phyloP scores from a whole-genome alignment of 495 filamentous ascomycete genomes.

The Saxophila tyrrhenica region DNA sequence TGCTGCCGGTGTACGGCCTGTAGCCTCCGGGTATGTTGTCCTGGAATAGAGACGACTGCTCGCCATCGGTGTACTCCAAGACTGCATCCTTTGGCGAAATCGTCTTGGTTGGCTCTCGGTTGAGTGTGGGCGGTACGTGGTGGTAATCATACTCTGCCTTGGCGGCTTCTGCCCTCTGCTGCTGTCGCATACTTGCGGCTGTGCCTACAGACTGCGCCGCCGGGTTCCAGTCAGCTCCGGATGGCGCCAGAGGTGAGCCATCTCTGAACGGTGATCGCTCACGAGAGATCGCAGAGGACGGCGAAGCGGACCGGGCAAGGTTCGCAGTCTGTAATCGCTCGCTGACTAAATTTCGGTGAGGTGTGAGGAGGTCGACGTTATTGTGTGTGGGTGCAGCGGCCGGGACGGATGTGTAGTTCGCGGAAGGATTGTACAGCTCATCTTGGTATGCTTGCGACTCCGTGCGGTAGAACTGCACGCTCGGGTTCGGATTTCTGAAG shows the following conservation, averaged over 20 bases:
- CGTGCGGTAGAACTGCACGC: constrained; percentile 59
- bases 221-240: constrained; percentile 4
- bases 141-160: constrained; percentile 34
- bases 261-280: constrained; percentile 76
- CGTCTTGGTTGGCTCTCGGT: constrained; percentile 58
- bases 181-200: constrained; percentile 47
- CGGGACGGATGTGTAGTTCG: constrained; percentile 36
- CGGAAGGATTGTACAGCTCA: constrained; percentile 63
- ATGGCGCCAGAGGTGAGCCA: constrained; percentile 51
- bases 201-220: constrained; percentile 32
- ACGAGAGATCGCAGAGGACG: constrained; percentile 38
- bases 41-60: constrained; percentile 61
- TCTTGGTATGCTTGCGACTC: constrained; percentile 78
- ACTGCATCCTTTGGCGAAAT: constrained; percentile 94
- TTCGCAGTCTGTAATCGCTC: constrained; percentile 51
- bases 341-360: constrained; percentile 54
- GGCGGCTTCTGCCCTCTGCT: constrained; percentile 48
- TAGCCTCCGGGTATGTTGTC: constrained; percentile 30
- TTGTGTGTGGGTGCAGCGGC: constrained; percentile 27
- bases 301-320: constrained; percentile 11
- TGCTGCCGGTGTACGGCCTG: constrained; percentile 26
- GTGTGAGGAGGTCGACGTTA: constrained; percentile 30
- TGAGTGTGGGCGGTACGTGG: constrained; percentile 32
- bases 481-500: constrained; percentile 46
- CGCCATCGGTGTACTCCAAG: constrained; percentile 67